These are phyloP conservation scores for Apophysomyces trapeziformis DNA, from an alignment of 371 early-diverging fungal genomes.

Conservation along the genomic window DNA sequence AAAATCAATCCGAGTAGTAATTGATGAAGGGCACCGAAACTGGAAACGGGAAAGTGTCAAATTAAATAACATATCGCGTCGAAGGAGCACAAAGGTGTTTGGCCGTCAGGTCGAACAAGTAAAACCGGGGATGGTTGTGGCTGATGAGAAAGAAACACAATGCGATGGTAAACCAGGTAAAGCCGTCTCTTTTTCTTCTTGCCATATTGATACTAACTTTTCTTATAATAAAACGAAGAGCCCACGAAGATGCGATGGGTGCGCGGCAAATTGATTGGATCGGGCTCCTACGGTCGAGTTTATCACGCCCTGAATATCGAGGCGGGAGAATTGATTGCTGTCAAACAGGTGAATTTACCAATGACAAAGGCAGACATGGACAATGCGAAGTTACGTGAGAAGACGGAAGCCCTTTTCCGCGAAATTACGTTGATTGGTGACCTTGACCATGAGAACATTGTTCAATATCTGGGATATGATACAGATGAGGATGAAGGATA, in stretches of 20 bases:
- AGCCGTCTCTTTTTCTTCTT: background rate
- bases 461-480: slow-evolving; percentile 81
- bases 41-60: slow-evolving; percentile 11
- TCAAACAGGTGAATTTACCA: slow-evolving; percentile 89
- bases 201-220: background rate
- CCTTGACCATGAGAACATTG: slow-evolving; percentile 89
- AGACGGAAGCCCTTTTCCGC: slow-evolving; percentile 30
- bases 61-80: slow-evolving; percentile 35
- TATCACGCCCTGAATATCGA: slow-evolving; percentile 84
- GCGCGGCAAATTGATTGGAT: slow-evolving; percentile 89
- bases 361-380: slow-evolving; percentile 43
- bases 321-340: slow-evolving; percentile 90
- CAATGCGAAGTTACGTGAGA: slow-evolving; percentile 26
- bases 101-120: slow-evolving; percentile 48
- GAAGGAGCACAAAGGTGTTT: slow-evolving; percentile 63
- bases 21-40: slow-evolving; percentile 48
- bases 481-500: slow-evolving; percentile 56
- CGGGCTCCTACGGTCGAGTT: slow-evolving; percentile 96
- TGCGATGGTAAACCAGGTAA: background rate
- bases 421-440: slow-evolving; percentile 50
- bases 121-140: slow-evolving; percentile 33
- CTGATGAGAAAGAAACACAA: slow-evolving; percentile 12
- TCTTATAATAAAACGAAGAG: slow-evolving; percentile 22
- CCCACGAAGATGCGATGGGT: slow-evolving; percentile 66
- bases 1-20: slow-evolving; percentile 58